phyloP scores from a whole-genome alignment of 2,329 filamentous ascomycete genomes.

The Calonectria ilicicola region DNA sequence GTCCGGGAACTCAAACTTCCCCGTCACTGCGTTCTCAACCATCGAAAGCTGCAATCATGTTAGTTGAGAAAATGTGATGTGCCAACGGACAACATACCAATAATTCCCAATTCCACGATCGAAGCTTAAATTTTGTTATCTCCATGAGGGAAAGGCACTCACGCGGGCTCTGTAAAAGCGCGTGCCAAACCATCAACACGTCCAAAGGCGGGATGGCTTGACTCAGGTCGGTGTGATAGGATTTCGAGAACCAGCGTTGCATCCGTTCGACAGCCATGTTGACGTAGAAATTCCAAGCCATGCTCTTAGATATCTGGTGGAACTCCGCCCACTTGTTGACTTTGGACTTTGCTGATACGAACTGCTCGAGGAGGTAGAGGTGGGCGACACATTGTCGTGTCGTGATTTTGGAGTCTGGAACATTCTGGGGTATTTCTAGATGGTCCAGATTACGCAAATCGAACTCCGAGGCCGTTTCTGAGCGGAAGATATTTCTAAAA shows the following conservation, averaged over 20 bases:
- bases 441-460: constrained; percentile 1
- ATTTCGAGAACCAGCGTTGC: constrained; percentile 23
- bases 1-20: constrained; percentile 12
- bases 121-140: background rate
- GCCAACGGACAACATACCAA: constrained; percentile 19
- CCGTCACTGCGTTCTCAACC: constrained; percentile 1
- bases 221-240: background rate
- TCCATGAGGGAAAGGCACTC: constrained; percentile 9
- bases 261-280: constrained; percentile 27
- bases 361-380: constrained; percentile 23
- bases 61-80: background rate
- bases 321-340: constrained; percentile 23
- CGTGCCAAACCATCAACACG: constrained; percentile 31
- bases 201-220: constrained; percentile 25
- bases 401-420: constrained; percentile 11
- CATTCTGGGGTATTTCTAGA: background rate
- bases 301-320: background rate
- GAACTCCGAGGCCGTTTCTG: background rate
- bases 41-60: constrained; percentile 15
- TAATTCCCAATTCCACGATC: constrained; percentile 20
- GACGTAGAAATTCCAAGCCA: constrained; percentile 34
- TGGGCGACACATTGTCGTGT: constrained; percentile 10
- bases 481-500: constrained; percentile 7
- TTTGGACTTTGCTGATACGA: constrained; percentile 15
- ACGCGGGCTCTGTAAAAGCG: constrained; percentile 19